Conservation (phyloP, 139 green algal genomes). For the Protoeuglena noctilucae region DNA sequence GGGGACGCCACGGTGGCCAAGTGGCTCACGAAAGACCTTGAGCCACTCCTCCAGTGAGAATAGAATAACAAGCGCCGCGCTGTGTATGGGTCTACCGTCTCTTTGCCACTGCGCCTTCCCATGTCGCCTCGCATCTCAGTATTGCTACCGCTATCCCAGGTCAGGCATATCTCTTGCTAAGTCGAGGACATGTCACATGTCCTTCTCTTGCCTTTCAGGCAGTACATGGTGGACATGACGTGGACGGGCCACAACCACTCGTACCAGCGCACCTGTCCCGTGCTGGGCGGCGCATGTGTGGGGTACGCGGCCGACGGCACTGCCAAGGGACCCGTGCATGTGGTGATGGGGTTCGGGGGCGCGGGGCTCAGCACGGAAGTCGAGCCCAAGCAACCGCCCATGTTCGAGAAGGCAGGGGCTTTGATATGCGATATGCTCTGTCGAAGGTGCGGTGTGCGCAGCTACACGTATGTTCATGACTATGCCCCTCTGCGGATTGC, state of each 20-base stretch:
- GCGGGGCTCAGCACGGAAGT: slow-evolving; percentile 23
- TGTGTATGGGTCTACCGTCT: not conserved
- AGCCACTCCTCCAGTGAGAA: slow-evolving; percentile 14
- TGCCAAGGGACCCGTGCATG: slow-evolving; percentile 26
- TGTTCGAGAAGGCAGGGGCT: slow-evolving; percentile 12
- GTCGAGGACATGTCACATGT: not conserved
- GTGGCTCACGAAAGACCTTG: slow-evolving; percentile 16
- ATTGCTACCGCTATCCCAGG: too few species aligned
- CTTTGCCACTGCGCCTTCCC: slow-evolving; percentile 1
- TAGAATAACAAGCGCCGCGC: not conserved
- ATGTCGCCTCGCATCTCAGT: slow-evolving; percentile 7
- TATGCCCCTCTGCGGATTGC: not conserved
- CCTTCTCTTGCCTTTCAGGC: not conserved
- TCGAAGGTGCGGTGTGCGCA: not conserved
- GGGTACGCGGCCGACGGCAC: slow-evolving; percentile 10
- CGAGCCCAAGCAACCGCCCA: slow-evolving; percentile 3
- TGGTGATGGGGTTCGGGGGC: slow-evolving; percentile 46
- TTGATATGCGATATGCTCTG: not conserved
- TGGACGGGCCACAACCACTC: slow-evolving; percentile 47
- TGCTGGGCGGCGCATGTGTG: slow-evolving; percentile 14
- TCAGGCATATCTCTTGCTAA: too few species aligned
- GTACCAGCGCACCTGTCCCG: slow-evolving; percentile 48
- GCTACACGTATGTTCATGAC: slow-evolving; percentile 1
- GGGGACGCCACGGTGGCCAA: slow-evolving; percentile 27
- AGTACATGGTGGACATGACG: slow-evolving; percentile 36